These are phyloP conservation scores for Primulina tabacum DNA, from an alignment of 257 asterid genomes.

Conservation along the genomic window DNA sequence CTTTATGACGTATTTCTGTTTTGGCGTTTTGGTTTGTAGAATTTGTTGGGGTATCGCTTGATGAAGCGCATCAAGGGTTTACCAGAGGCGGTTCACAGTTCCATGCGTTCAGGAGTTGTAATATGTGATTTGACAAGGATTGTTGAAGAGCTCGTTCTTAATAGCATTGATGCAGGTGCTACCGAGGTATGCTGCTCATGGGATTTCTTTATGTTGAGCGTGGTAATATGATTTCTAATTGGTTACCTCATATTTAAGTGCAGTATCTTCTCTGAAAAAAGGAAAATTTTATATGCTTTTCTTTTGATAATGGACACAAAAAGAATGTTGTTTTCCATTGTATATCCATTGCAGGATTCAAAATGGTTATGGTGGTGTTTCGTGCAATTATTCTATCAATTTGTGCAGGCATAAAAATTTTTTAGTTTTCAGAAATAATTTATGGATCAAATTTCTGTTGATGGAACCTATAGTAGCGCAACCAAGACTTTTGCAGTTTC, in stretches of 20 bases:
- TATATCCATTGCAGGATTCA: background rate
- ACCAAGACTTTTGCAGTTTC: constrained; percentile 14
- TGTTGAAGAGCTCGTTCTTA: constrained; percentile 80
- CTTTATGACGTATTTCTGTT: constrained; percentile 1
- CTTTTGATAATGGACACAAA: background rate
- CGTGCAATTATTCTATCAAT: too few relatives aligned
- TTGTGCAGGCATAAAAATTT: too few relatives aligned
- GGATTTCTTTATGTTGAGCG: background rate
- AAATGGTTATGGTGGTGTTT: constrained; percentile 8
- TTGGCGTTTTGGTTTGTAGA: background rate
- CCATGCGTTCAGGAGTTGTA: constrained; percentile 71
- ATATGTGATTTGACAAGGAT: constrained; percentile 73
- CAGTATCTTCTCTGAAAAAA: background rate
- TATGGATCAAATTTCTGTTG: constrained; percentile 10
- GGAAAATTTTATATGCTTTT: background rate
- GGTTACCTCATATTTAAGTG: constrained; percentile 11
- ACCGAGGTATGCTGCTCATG: constrained; percentile 47
- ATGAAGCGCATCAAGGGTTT: constrained; percentile 68
- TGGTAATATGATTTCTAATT: constrained; percentile 6
- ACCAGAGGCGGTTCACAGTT: constrained; percentile 65
- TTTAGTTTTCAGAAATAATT: background rate
- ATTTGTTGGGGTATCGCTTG: constrained; percentile 18
- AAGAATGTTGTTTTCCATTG: constrained; percentile 2
- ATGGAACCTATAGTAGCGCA: constrained; percentile 1
- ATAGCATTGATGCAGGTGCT: constrained; percentile 89